Evolutionary conservation across 441 rosid species (phyloP).

Genomic region (Populus hybrid): DNA sequence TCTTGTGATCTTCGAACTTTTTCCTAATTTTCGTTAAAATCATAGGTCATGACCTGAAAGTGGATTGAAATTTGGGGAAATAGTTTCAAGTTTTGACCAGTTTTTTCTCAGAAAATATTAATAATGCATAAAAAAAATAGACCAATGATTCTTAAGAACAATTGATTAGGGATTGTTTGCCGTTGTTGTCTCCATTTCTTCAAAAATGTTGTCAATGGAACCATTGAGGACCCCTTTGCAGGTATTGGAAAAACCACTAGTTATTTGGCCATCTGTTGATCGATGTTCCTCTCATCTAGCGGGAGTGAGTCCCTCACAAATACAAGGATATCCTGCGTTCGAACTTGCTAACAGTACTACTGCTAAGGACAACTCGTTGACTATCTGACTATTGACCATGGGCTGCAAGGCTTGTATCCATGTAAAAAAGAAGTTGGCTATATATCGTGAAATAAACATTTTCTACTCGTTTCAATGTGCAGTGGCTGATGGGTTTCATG

Average conservation of each 20-base stretch:
- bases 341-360: no score
- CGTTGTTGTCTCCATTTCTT: no score
- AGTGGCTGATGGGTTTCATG: conserved; percentile 88
- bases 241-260: neutral
- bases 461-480: conserved; percentile 16
- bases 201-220: no score
- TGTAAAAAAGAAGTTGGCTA: neutral
- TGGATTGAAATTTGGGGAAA: neutral
- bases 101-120: neutral
- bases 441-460: neutral
- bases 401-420: no score
- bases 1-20: neutral
- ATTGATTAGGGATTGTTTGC: no score
- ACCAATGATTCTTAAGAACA: no score
- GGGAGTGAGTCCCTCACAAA: no score
- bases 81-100: neutral
- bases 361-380: neutral
- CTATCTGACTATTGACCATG: neutral
- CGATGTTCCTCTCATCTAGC: no score
- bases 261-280: neutral
- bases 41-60: neutral
- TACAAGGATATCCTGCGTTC: no score
- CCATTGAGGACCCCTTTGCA: neutral
- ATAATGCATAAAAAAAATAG: no score
- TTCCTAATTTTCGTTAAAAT: neutral